Evolutionary conservation across 305 asterid genomes (phyloP).

Genomic region (Solanum hybrid): DNA sequence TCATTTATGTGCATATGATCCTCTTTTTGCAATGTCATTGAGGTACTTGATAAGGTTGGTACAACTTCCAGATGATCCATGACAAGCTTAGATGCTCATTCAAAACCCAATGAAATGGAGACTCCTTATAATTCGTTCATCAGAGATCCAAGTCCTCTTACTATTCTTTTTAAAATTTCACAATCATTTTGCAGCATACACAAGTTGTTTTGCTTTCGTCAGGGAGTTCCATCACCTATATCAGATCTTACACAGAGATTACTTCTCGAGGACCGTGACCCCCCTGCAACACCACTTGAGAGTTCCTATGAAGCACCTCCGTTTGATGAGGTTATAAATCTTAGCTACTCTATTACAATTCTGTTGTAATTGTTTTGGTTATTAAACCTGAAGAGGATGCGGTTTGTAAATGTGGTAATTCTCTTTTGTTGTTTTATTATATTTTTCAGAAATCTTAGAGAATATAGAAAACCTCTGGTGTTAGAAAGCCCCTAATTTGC

Average conservation of each 20-base stretch:
- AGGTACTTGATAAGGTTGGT: slow-evolving; percentile 81
- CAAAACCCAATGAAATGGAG: not conserved
- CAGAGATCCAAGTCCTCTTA: not conserved
- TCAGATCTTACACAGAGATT: slow-evolving; percentile 87
- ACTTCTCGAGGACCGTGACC: slow-evolving; percentile 96
- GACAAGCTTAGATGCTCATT: not conserved
- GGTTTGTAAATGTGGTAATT: not conserved
- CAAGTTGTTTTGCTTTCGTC: slow-evolving; percentile 81
- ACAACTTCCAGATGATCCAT: not conserved
- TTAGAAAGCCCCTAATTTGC: not conserved
- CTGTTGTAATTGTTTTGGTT: not conserved
- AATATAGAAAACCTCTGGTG: not conserved
- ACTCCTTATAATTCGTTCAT: not conserved
- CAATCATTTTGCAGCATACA: slow-evolving; percentile 57
- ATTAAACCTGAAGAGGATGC: not conserved
- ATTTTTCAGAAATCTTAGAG: not conserved
- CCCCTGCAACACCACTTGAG: slow-evolving; percentile 74
- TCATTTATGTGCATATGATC: slow-evolving; percentile 77
- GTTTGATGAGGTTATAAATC: slow-evolving; percentile 76
- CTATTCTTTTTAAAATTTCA: not conserved
- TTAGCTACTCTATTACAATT: not conserved
- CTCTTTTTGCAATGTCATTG: slow-evolving; percentile 79
- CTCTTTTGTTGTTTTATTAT: not conserved
- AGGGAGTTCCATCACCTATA: slow-evolving; percentile 79
- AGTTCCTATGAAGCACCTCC: slow-evolving; percentile 83